Evolutionary conservation across 257 asterid genomes (phyloP).

Genomic region (Striga asiatica): DNA sequence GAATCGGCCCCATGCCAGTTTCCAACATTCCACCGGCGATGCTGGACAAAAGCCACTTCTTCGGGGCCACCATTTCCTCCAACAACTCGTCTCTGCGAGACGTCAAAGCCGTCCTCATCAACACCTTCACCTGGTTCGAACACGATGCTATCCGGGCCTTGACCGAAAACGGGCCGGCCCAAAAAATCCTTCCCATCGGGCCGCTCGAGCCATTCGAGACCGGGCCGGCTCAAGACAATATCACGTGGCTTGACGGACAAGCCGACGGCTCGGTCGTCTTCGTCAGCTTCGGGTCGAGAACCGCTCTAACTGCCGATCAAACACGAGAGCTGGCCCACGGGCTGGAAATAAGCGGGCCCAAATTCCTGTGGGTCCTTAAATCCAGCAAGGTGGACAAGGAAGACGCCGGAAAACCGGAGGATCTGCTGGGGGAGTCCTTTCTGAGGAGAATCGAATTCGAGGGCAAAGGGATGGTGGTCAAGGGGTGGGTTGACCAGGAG

Average conservation of each 20-base stretch:
- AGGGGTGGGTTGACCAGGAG: constrained; percentile 43
- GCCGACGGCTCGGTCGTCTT: constrained; percentile 26
- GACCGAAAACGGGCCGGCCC: neutral
- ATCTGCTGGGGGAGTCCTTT: constrained; percentile 21
- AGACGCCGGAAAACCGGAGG: constrained; percentile 21
- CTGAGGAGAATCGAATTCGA: constrained; percentile 21
- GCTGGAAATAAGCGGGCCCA: constrained; percentile 21
- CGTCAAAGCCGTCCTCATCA: constrained; percentile 27
- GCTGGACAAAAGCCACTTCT: constrained; percentile 22
- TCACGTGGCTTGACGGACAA: constrained; percentile 43
- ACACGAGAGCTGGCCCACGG: constrained; percentile 28
- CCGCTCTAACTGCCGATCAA: constrained; percentile 30
- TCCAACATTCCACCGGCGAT: constrained; percentile 35
- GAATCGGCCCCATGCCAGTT: constrained; percentile 20
- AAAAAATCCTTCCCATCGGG: constrained; percentile 27
- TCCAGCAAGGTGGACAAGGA: constrained; percentile 37
- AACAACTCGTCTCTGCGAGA: constrained; percentile 12
- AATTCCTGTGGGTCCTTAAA: constrained; percentile 39
- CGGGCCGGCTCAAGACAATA: neutral
- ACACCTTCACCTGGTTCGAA: constrained; percentile 32
- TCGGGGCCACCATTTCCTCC: constrained; percentile 19
- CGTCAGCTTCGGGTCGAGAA: constrained; percentile 42
- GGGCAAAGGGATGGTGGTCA: constrained; percentile 21
- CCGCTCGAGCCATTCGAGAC: constrained; percentile 21
- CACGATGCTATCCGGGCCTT: constrained; percentile 24